phyloP scores from a whole-genome alignment of 768 basidiomycete genomes.

The Ephemerocybe angulata region DNA sequence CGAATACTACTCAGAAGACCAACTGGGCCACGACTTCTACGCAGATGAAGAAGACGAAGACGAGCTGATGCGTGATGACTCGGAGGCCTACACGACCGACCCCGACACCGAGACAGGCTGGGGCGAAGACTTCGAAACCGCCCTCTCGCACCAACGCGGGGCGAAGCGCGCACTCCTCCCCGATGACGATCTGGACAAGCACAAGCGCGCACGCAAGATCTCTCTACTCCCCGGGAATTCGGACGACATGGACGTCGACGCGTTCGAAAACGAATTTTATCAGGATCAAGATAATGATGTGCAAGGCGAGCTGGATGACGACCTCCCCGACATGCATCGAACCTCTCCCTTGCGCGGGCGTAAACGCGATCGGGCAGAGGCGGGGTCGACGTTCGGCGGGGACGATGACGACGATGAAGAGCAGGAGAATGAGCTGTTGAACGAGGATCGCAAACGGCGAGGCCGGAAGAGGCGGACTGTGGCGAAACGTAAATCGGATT shows the following conservation, averaged over 20 bases:
- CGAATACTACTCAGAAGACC: too few relatives aligned
- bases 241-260: slow-evolving; percentile 29
- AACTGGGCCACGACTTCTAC: too few relatives aligned
- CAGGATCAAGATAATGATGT: too few relatives aligned
- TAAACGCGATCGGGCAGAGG: slow-evolving; percentile 75
- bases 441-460: slow-evolving; percentile 39
- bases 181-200: slow-evolving; percentile 41
- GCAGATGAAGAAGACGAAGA: not conserved
- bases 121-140: slow-evolving; percentile 19
- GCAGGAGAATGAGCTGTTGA: slow-evolving; percentile 28
- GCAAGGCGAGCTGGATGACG: slow-evolving; percentile 42
- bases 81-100: slow-evolving; percentile 39
- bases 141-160: slow-evolving; percentile 33
- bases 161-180: slow-evolving; percentile 51
- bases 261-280: too few relatives aligned
- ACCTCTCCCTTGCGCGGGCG: slow-evolving; percentile 49
- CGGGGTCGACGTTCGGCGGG: slow-evolving; percentile 66
- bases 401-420: slow-evolving; percentile 47
- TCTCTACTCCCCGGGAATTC: slow-evolving; percentile 44
- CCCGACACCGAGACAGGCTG: slow-evolving; percentile 44
- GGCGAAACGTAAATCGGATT: slow-evolving; percentile 50
- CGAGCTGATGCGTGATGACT: slow-evolving; percentile 19
- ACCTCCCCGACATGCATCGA: slow-evolving; percentile 38
- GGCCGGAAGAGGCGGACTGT: slow-evolving; percentile 58
- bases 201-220: slow-evolving; percentile 56